Evolutionary conservation across 2,329 filamentous ascomycete genomes (phyloP), one percentile per base, ranked within the genome.

Genomic region (Neurospora crassa): DNA sequence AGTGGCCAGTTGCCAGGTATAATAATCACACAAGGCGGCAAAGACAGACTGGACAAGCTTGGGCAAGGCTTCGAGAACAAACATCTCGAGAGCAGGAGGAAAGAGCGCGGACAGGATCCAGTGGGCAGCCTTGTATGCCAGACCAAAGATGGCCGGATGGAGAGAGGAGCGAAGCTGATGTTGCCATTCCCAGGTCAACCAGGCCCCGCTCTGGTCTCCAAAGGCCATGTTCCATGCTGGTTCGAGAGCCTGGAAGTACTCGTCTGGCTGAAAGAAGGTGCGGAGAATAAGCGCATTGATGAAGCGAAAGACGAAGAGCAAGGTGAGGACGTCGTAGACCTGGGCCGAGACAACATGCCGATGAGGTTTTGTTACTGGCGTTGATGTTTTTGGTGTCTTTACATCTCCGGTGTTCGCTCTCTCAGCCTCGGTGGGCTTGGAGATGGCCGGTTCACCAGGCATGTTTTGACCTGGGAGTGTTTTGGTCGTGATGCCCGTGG

Each of bases 141-240:
- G 85, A 4, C 93, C 91, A 80, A 99, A 98, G 69, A 98, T 81
- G 68, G 89, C 85, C n/a, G 96, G 96, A 79, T 99, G 95, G 71
- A 98, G 83, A 14, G 95, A 97, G 5, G 95, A 97, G 72, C 96
- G 90, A 74, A 99, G 86, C 75, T 92, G 91, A 78, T 94, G 84
- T 78, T 89, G 87, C 96, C 96, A 99, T 90, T 99, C 96, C 96
- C 96, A 99, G 74, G 96, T 99, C 77, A 97, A 86, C 93, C 95
- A 99, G 40, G 95, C 93, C 73, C 92, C 92, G 80, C 90, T 92
- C 16, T 85, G 79, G 2, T 84, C 78, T 29, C 94, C 94, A 84
- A 97, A 97, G 3, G 92, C 92, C 70, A 96, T 86, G 77, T 90
- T 85, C 94, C 95, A 98, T 75, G 96, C 96, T 70, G 96, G 95